These are phyloP conservation scores for Daldinia concentrica DNA, from an alignment of 495 filamentous ascomycete species.

Conservation along the genomic window DNA sequence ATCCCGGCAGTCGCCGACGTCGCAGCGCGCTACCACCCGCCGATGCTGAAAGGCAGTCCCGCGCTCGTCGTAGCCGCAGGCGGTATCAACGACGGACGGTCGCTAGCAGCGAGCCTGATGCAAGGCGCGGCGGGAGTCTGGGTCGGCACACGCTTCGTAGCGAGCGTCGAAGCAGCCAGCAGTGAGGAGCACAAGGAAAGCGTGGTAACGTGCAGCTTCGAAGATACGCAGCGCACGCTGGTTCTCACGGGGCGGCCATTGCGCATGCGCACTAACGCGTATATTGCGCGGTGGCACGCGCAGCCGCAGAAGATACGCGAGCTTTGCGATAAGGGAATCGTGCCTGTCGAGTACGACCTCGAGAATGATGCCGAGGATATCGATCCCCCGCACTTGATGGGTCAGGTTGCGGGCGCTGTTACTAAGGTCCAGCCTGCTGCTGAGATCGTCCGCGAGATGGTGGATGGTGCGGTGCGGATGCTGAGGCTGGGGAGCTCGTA, in stretches of 20 bases:
- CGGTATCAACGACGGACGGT: conserved; percentile 75
- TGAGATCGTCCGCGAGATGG: conserved; percentile 86
- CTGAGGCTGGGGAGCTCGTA: conserved; percentile 66
- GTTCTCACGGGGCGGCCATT: conserved; percentile 82
- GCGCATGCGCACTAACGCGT: conserved; percentile 82
- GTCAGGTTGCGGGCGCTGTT: conserved; percentile 86
- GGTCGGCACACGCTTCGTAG: conserved; percentile 89
- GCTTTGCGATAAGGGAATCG: conserved; percentile 75
- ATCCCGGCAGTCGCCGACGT: conserved; percentile 82
- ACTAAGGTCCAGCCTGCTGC: conserved; percentile 78
- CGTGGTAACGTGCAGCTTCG: conserved; percentile 77
- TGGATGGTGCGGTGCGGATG: conserved; percentile 76
- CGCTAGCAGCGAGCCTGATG: conserved; percentile 75
- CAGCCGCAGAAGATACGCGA: conserved; percentile 74
- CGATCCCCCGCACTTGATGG: conserved; percentile 89
- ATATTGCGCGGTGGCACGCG: conserved; percentile 79
- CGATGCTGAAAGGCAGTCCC: conserved; percentile 56
- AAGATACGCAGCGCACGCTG: conserved; percentile 79
- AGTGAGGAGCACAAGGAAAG: conserved; percentile 80
- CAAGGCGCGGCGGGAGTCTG: conserved; percentile 79
- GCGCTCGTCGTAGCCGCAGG: conserved; percentile 79
- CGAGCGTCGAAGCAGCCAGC: conserved; percentile 77
- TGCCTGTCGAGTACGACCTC: conserved; percentile 82
- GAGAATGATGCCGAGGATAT: conserved; percentile 76
- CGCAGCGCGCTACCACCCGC: conserved; percentile 67